A percentile compares a stretch with the other conserved stretches of the same genome.
Conservation (phyloP, 805 yeast genomes). For the Metschnikowia henanensis region DNA sequence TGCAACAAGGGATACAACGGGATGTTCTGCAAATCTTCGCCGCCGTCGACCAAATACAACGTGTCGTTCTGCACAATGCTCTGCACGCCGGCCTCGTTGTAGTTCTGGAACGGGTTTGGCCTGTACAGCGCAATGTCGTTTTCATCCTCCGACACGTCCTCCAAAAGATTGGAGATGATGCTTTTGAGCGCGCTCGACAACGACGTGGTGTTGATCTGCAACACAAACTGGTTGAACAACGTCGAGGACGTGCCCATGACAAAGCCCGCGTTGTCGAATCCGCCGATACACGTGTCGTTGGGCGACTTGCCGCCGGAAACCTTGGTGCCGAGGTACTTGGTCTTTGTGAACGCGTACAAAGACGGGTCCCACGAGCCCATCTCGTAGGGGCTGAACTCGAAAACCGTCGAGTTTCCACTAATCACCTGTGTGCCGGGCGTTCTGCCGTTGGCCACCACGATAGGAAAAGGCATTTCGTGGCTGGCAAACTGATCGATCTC, state of each 20-base stretch:
- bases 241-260: slow-evolving; percentile 42
- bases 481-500: slow-evolving; percentile 25
- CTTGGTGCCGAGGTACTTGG: slow-evolving; percentile 69
- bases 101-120: slow-evolving; percentile 40
- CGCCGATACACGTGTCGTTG: slow-evolving; percentile 52
- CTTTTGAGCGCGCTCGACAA: slow-evolving; percentile 24
- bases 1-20: slow-evolving; percentile 44
- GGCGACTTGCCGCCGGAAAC: slow-evolving; percentile 59
- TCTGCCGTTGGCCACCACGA: slow-evolving; percentile 39
- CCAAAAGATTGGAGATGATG: slow-evolving; percentile 26
- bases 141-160: slow-evolving; percentile 23
- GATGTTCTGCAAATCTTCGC: slow-evolving; percentile 43
- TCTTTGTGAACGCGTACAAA: slow-evolving; percentile 60
- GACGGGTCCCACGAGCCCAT: slow-evolving; percentile 89
- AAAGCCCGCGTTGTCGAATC: slow-evolving; percentile 66
- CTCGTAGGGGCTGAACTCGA: slow-evolving; percentile 41
- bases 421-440: slow-evolving; percentile 32
- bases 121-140: slow-evolving; percentile 40
- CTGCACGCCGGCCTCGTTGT: slow-evolving; percentile 19
- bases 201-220: slow-evolving; percentile 23
- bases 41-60: slow-evolving; percentile 42
- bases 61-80: slow-evolving; percentile 29
- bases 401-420: slow-evolving; percentile 37
- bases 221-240: slow-evolving; percentile 35
- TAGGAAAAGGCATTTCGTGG: slow-evolving; percentile 41